A percentile compares a stretch with the other conserved stretches of the same genome.
These are phyloP conservation scores for Aquilaria agallochum DNA, from an alignment of 441 rosid species.

Conservation along the genomic window DNA sequence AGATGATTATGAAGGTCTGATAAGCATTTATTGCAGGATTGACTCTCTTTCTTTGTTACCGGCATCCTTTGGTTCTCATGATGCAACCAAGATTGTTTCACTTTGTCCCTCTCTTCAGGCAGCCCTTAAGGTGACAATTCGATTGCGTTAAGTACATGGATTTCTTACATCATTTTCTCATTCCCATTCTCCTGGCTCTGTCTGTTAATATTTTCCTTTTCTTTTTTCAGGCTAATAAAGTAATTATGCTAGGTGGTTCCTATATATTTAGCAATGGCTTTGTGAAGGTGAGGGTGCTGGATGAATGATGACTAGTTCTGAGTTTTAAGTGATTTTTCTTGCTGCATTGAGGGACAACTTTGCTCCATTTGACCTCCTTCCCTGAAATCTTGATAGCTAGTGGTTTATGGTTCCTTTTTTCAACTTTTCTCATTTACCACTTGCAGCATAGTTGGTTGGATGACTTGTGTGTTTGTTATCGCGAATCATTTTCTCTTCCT, in stretches of 20 bases:
- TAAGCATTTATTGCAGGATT: slow-evolving; percentile 55
- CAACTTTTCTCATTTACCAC: too few relatives aligned
- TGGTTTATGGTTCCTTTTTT: too few relatives aligned
- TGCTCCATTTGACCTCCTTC: too few relatives aligned
- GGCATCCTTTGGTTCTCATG: slow-evolving; percentile 60
- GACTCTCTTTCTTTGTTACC: slow-evolving; percentile 87
- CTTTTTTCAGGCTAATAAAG: slow-evolving; percentile 64
- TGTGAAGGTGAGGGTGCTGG: slow-evolving; percentile 56
- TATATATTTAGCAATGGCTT: slow-evolving; percentile 73
- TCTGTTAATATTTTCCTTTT: slow-evolving; percentile 8
- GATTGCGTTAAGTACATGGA: background rate
- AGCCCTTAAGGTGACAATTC: slow-evolving; percentile 63
- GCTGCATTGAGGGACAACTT: too few relatives aligned
- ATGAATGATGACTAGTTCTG: too few relatives aligned
- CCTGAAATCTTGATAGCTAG: too few relatives aligned
- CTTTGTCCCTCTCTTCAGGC: slow-evolving; percentile 74
- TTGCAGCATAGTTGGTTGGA: too few relatives aligned
- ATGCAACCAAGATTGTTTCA: slow-evolving; percentile 76
- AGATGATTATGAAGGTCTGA: background rate
- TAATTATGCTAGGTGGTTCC: slow-evolving; percentile 67
- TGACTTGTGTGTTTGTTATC: too few relatives aligned
- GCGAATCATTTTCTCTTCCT: too few relatives aligned
- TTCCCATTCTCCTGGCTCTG: too few relatives aligned
- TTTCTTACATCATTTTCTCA: too few relatives aligned
- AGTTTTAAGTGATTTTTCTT: too few relatives aligned